phyloP scores from a whole-genome alignment of 495 filamentous ascomycete species.

The Thozetella sp. region DNA sequence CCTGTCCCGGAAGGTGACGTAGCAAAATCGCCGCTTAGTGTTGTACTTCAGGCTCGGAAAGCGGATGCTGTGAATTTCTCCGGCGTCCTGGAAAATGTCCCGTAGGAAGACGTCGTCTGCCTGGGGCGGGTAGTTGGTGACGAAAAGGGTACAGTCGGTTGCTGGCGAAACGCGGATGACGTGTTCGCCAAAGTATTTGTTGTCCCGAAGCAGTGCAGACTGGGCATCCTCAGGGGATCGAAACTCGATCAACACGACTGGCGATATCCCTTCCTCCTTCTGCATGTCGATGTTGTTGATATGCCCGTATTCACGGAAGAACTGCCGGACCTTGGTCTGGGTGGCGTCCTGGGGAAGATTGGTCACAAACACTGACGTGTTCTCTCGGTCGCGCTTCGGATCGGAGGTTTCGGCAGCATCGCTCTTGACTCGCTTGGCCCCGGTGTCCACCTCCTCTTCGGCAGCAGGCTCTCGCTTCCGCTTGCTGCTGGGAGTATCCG shows the following conservation, averaged over 20 bases:
- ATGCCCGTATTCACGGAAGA: conserved; percentile 85
- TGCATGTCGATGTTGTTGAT: conserved; percentile 75
- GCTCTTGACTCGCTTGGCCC: conserved; percentile 61
- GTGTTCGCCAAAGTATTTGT: conserved; percentile 70
- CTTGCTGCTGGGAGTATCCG: conserved; percentile 47
- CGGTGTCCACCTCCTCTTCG: conserved; percentile 42
- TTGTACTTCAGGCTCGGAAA: conserved; percentile 91
- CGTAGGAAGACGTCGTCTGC: conserved; percentile 83
- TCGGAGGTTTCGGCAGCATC: conserved; percentile 38
- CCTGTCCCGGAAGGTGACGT: conserved; percentile 78
- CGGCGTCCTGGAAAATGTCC: conserved; percentile 72
- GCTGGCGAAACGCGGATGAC: conserved; percentile 74
- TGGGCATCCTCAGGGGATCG: conserved; percentile 75
- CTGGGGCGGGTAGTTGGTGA: conserved; percentile 86
- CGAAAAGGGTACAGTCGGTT: conserved; percentile 77
- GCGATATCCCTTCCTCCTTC: conserved; percentile 57
- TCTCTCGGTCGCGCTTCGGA: conserved; percentile 82
- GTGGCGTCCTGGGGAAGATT: conserved; percentile 71
- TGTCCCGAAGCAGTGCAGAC: conserved; percentile 76
- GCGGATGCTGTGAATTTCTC: conserved; percentile 82
- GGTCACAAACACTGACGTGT: conserved; percentile 79
- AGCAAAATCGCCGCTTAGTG: conserved; percentile 88
- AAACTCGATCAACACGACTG: conserved; percentile 83
- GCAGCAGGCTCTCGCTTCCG: conserved; percentile 64
- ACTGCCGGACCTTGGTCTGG: conserved; percentile 76